These are phyloP conservation scores for Colletotrichum musae DNA, from an alignment of 2,329 filamentous ascomycete genomes.

Conservation along the genomic window DNA sequence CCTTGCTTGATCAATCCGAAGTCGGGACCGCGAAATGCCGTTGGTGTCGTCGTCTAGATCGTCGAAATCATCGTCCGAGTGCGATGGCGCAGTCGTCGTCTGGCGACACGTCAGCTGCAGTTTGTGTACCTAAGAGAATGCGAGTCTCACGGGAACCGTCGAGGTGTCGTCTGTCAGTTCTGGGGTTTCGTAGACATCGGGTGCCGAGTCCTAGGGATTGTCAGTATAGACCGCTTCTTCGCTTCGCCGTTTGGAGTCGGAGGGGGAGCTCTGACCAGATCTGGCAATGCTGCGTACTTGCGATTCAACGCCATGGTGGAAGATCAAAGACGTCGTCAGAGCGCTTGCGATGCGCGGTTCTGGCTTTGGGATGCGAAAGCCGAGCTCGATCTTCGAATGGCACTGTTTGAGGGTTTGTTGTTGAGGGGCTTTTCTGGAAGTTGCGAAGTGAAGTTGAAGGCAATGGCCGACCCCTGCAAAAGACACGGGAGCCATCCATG, in stretches of 20 bases:
- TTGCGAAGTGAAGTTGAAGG: slow-evolving; percentile 1
- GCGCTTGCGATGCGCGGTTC: background rate
- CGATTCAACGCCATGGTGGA: slow-evolving; percentile 78
- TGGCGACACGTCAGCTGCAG: slow-evolving; percentile 50
- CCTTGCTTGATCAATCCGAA: slow-evolving; percentile 85
- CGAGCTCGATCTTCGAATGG: background rate
- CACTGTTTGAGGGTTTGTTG: background rate
- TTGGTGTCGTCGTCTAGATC: slow-evolving; percentile 74
- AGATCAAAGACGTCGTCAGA: background rate
- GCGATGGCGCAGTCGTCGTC: slow-evolving; percentile 69
- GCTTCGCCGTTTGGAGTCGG: background rate
- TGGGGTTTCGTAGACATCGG: slow-evolving; percentile 97
- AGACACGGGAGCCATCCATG: no score
- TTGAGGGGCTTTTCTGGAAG: background rate
- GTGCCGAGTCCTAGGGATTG: slow-evolving; percentile 82
- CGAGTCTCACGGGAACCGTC: slow-evolving; percentile 80
- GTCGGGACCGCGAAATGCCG: slow-evolving; percentile 81
- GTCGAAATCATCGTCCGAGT: slow-evolving; percentile 74
- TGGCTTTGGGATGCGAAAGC: background rate
- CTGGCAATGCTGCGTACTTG: slow-evolving; percentile 86
- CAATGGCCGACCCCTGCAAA: slow-evolving; percentile 11
- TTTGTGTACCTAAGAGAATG: background rate
- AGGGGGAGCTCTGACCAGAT: slow-evolving; percentile 69
- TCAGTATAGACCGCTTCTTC: slow-evolving; percentile 31
- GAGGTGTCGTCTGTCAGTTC: slow-evolving; percentile 92